Conservation (phyloP, 331 rosid genomes). For the Ulmus americana region DNA sequence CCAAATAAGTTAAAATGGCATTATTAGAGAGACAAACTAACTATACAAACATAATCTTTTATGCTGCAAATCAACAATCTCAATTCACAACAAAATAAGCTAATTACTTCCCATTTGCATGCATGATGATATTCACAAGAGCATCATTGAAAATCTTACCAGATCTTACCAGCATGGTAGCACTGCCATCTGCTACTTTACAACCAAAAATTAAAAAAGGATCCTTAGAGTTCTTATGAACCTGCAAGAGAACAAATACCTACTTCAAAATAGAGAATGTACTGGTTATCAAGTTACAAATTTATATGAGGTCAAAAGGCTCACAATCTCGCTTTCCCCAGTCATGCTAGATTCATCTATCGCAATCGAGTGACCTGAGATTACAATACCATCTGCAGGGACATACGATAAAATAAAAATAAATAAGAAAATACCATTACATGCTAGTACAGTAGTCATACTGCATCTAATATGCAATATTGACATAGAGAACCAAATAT, state of each 20-base stretch:
- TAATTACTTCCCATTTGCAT: too few relatives aligned
- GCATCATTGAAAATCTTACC: slow-evolving; percentile 35
- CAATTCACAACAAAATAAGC: too few relatives aligned
- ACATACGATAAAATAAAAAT: slow-evolving; percentile 44
- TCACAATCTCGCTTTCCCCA: slow-evolving; percentile 93
- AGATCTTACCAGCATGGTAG: slow-evolving; percentile 82
- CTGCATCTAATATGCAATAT: slow-evolving; percentile 6
- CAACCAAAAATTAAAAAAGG: slow-evolving; percentile 97
- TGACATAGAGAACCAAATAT: slow-evolving; percentile 8
- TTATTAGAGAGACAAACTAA: too few relatives aligned
- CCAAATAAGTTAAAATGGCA: too few relatives aligned
- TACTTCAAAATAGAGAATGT: neutral
- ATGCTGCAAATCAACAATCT: too few relatives aligned
- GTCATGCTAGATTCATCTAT: slow-evolving; percentile 99
- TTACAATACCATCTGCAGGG: slow-evolving; percentile 88
- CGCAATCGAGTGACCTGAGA: slow-evolving; percentile 78
- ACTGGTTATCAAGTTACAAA: neutral
- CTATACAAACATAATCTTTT: too few relatives aligned
- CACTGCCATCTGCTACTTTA: slow-evolving; percentile 97
- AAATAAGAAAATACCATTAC: neutral
- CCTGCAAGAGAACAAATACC: slow-evolving; percentile 36
- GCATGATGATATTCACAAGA: too few relatives aligned
- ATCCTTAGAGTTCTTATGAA: slow-evolving; percentile 54
- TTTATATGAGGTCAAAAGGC: slow-evolving; percentile 27
- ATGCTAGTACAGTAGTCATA: neutral